Base-by-base conservation (phyloP, 768 basidiomycete genomes). In the Lactifluus subvellereus region DNA sequence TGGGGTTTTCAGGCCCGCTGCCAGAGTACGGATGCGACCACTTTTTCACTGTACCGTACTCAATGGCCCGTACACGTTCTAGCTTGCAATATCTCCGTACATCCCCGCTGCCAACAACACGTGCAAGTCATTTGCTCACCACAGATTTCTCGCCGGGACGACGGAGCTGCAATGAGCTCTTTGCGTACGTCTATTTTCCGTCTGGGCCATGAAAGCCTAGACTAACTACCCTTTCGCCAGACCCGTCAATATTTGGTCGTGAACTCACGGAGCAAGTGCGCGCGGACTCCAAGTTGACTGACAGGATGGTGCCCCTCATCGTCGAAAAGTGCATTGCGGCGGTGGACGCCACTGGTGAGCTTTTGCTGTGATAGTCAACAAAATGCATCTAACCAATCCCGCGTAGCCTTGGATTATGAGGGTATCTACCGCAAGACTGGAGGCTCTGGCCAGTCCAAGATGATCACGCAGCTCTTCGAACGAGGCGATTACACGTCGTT, bases 361-460 rank as follows among this genome's bases (percentile, higher is more conserved):
- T 1, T 53, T 9, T 54, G 42, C 27, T 18, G 16, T 20, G 48
- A 54, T 59, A 30, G 45, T n/a, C 45, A 8, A 11, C 5, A 18
- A 35, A n/a, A n/a, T n/a, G 33, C 32, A 62, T 35, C 51, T 54
- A 16, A 50, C 45, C 18, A 9, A 16, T 27, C 38, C 13, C 32
- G 33, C 35, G 35, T 55, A 91, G 95, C 91, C 5, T 81, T 98
- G 76, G 93, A 97, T 62, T 94, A 94, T 70, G 97, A 99, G 74
- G 97, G 97, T 11, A 93, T 99, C 66, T 99, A 99, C 74, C 92
- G 97, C 66, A 99, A 99, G 77, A 93, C 88, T 0, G 97, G 97
- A 35, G 97, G 97, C 3, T 86, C 90, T 33, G 83, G 89, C 2
- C 95, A 95, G 70, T 89, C 92, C 40, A 96, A 96, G 77, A 81